Conservation (phyloP, 495 filamentous ascomycete species). For the Xylaria bambusicola region DNA sequence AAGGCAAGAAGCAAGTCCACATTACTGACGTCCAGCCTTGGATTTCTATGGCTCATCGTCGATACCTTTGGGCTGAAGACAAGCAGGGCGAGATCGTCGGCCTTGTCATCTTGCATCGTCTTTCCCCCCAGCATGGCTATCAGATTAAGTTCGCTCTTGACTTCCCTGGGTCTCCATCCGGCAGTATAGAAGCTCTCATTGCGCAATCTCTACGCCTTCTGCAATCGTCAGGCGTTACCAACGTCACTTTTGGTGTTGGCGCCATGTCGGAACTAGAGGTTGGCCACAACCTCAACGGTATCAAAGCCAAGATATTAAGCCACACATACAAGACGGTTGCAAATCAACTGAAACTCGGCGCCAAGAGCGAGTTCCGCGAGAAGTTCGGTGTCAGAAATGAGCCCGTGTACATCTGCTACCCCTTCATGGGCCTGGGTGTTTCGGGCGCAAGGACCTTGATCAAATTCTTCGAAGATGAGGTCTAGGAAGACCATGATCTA, state of each 20-base stretch:
- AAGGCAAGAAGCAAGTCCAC: conserved; percentile 76
- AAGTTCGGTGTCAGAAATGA: conserved; percentile 81
- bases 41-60: conserved; percentile 74
- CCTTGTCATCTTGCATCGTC: conserved; percentile 71
- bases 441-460: conserved; percentile 73
- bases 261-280: conserved; percentile 66
- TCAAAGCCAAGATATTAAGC: conserved; percentile 71
- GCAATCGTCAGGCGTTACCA: conserved; percentile 60
- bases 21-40: conserved; percentile 82
- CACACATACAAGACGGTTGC: conserved; percentile 76
- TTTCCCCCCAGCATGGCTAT: conserved; percentile 74
- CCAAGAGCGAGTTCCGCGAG: conserved; percentile 84
- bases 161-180: conserved; percentile 76
- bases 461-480: conserved; percentile 80
- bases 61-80: conserved; percentile 76
- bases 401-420: conserved; percentile 79
- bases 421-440: conserved; percentile 74
- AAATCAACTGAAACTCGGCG: conserved; percentile 72
- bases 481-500: conserved; percentile 26
- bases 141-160: conserved; percentile 89
- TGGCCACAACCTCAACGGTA: conserved; percentile 73
- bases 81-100: conserved; percentile 67
- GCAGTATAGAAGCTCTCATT: conserved; percentile 78
- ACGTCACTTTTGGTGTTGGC: conserved; percentile 79
- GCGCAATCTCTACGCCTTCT: conserved; percentile 73